These are phyloP conservation scores for Neodidymelliopsis sp. DNA, from an alignment of 2,329 filamentous ascomycete species.

Conservation along the genomic window DNA sequence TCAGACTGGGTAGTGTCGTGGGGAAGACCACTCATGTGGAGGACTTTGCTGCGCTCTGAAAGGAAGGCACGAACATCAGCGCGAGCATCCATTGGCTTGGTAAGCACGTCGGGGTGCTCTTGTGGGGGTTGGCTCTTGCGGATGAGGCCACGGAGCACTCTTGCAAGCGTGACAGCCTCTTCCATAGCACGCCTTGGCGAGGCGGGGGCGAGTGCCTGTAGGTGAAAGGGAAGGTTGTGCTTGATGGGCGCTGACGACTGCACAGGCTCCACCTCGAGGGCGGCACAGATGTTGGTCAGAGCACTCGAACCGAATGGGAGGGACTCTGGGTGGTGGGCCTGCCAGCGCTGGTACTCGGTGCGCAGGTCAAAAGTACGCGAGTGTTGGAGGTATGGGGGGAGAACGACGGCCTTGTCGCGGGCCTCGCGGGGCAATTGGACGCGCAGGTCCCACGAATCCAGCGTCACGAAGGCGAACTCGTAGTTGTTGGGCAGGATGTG, in stretches of 20 bases:
- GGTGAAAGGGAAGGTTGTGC: conserved; percentile 96
- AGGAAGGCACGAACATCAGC: conserved; percentile 97
- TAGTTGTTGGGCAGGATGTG: conserved; percentile 89
- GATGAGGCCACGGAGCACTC: conserved; percentile 90
- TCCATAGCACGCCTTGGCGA: conserved; percentile 97
- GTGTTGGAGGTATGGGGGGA: conserved; percentile 96
- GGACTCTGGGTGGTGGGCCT: conserved; percentile 97
- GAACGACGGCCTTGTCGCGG: conserved; percentile 95
- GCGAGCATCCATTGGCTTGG: conserved; percentile 93
- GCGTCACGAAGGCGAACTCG: conserved; percentile 97
- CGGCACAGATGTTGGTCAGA: conserved; percentile 96
- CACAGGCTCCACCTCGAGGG: conserved; percentile 95
- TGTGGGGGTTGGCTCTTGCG: conserved; percentile 94
- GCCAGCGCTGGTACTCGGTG: conserved; percentile 98
- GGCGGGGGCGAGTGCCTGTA: conserved; percentile 93
- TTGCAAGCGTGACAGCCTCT: conserved; percentile 91
- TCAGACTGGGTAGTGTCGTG: conserved; percentile 99
- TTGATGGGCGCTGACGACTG: conserved; percentile 98
- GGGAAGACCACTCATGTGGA: conserved; percentile 96
- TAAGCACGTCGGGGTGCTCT: conserved; percentile 94
- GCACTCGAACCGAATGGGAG: conserved; percentile 95
- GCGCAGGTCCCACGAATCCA: conserved; percentile 97
- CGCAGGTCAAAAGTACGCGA: conserved; percentile 96
- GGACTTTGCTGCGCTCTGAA: conserved; percentile 94
- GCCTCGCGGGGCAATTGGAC: conserved; percentile 97